Percentiles rank a stretch among this genome's conserved stretches.
These are phyloP conservation scores for Zarea fungicola DNA, from an alignment of 2,329 filamentous ascomycete species.

Conservation along the genomic window DNA sequence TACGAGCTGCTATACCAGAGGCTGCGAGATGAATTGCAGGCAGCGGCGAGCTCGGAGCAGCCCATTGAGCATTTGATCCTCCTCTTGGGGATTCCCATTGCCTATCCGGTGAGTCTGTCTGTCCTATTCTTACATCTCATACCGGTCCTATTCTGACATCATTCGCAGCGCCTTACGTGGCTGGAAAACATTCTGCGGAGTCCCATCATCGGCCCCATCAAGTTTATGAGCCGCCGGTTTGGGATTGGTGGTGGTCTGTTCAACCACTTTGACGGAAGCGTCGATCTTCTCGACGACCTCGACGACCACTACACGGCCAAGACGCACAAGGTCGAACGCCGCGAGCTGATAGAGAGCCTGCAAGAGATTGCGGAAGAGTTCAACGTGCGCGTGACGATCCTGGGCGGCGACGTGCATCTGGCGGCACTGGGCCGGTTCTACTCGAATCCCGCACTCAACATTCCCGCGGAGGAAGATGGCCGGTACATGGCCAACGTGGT, in stretches of 20 bases:
- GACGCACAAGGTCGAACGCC: constrained; percentile 86
- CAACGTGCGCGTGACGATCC: constrained; percentile 83
- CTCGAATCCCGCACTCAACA: constrained; percentile 73
- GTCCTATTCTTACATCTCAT: no score
- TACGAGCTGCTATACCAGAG: constrained; percentile 80
- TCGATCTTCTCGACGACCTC: constrained; percentile 86
- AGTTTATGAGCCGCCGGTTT: constrained; percentile 85
- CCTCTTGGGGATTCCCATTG: constrained; percentile 80
- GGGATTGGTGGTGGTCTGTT: constrained; percentile 80
- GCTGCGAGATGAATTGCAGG: constrained; percentile 66
- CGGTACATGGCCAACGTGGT: constrained; percentile 95
- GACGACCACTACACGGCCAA: constrained; percentile 95
- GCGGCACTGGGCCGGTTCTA: constrained; percentile 93
- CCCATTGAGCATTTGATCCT: constrained; percentile 87
- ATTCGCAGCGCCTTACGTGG: constrained; percentile 93
- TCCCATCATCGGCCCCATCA: constrained; percentile 81
- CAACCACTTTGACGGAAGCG: constrained; percentile 89
- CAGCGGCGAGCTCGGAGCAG: constrained; percentile 59
- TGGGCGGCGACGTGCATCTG: constrained; percentile 90
- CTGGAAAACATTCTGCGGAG: constrained; percentile 87
- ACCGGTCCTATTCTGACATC: no score
- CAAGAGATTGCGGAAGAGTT: constrained; percentile 81
- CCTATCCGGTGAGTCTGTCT: constrained; percentile 59
- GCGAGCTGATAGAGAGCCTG: constrained; percentile 69
- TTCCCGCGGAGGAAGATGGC: constrained; percentile 76